Base-by-base conservation (phyloP, 2,329 filamentous ascomycete species). In the Plenodomus biglobosus region DNA sequence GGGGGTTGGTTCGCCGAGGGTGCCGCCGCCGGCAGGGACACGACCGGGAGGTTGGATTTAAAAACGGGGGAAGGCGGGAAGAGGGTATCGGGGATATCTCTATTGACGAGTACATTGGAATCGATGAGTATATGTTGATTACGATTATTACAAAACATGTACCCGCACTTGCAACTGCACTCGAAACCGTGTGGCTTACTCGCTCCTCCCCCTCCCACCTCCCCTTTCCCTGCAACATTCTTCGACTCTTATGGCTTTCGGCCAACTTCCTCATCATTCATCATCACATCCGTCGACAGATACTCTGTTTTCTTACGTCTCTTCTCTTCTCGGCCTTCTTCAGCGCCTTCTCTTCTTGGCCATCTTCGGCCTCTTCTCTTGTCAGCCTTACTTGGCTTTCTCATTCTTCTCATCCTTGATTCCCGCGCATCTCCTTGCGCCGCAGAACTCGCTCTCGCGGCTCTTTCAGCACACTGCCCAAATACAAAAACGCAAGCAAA, bases 351-450 rank as follows among this genome's bases (percentile, higher is more conserved):
- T 57, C 48, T 66, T 68, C n/a, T 52, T 53, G 7, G 46, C 55
- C 38, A 58, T 65, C 39, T 53, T 61, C 50, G 61, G 55, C 42
- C 62, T 68, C 8, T 59, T 43, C 5, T 51, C 57, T 16, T 58
- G 59, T 8, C 68, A 67, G n/a, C n/a, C n/a, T n/a, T n/a, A n/a
- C n/a, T n/a, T n/a, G n/a, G n/a, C n/a, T n/a, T n/a, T n/a, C 24
- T 68, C 63, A 18, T 53, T 61, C 5, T 61, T 59, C 2, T 58
- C 44, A 0, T 64, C 65, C 35, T 56, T n/a, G n/a, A n/a, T n/a
- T n/a, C n/a, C n/a, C n/a, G n/a, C n/a, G n/a, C n/a, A n/a, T n/a
- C n/a, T n/a, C n/a, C n/a, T n/a, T n/a, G n/a, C n/a, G n/a, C n/a
- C n/a, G n/a, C n/a, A n/a, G n/a, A n/a, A n/a, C n/a, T n/a, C n/a